Base-by-base conservation (phyloP, 768 basidiomycete genomes). In the Hortiboletus flavorubellus region DNA sequence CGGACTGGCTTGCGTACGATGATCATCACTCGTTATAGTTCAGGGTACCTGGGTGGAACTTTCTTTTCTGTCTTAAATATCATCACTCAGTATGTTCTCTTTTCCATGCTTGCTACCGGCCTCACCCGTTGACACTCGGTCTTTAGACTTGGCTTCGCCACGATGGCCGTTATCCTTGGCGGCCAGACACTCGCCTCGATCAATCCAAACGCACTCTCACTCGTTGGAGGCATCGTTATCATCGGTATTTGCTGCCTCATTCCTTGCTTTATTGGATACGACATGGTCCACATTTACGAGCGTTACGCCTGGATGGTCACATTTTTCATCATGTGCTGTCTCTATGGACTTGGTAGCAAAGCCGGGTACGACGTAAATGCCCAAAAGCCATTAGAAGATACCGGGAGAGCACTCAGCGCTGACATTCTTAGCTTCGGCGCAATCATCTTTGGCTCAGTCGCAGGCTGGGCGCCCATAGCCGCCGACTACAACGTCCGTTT, bases 401-500 rank as follows among this genome's bases (percentile, higher is more conserved):
- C 70, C 0, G 82, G 81, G 18, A 65, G 71, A 38, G 68, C 71
- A 9, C 71, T 80, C 14, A 73, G 72, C 0, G 78, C 78, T 1
- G 78, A 80, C 52, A 66, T 82, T n/a, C 68, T 84, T 11, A 73
- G 75, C 53, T 84, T 80, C 49, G 79, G 81, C 29, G 77, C 75
- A 2, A 78, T 82, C 60, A 68, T 82, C 21, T 83, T 81, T 63
- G 79, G 76, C 2, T 73, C 74, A 0, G 70, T 76, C 40, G 67
- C 75, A 14, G 79, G 81, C 60, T 80, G 79, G 81, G 76, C 78
- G 0, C 76, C 79, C 1, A 59, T 82, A 1, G 81, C 80, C 4
- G 81, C 81, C 7, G 81, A 83, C 63, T 83, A 80, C 63, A 81
- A 81, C 59, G 77, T 76, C 58, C 72, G 76, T 26, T 66, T 83